Conservation (phyloP, 1,284 basidiomycete genomes). For the Acaromyces ingoldii region DNA sequence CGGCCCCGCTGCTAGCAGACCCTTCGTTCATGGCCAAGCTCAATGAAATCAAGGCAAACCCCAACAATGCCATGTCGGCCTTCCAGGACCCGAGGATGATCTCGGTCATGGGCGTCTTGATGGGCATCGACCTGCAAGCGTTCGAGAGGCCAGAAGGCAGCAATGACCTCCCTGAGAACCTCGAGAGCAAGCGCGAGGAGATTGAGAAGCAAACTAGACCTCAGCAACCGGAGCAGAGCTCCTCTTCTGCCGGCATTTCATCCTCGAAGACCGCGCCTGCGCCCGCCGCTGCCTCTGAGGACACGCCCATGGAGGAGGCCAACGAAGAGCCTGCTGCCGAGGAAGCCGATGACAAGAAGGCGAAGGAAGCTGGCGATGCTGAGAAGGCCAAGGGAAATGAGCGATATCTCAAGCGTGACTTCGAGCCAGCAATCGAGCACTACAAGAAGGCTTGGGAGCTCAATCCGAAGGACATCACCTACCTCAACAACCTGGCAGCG, state of each 20-base stretch:
- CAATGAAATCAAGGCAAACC: conserved; percentile 52
- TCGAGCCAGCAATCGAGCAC: conserved; percentile 47
- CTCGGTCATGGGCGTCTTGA: conserved; percentile 77
- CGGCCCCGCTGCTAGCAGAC: conserved; percentile 75
- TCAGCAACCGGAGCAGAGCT: background rate
- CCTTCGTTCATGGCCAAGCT: conserved; percentile 57
- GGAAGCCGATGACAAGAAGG: conserved; percentile 45
- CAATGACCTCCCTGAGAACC: conserved; percentile 68
- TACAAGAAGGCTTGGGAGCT: conserved; percentile 79
- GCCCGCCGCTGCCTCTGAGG: no score
- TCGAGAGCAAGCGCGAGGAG: conserved; percentile 41
- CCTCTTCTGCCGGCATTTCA: conserved; percentile 2
- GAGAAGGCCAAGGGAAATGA: conserved; percentile 63
- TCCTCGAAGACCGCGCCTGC: conserved; percentile 48
- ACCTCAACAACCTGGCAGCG: conserved; percentile 64
- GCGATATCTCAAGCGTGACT: conserved; percentile 75
- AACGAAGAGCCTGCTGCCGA: conserved; percentile 47
- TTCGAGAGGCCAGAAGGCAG: conserved; percentile 80
- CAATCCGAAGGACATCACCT: conserved; percentile 82
- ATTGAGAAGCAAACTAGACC: conserved; percentile 42
- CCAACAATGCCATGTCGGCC: conserved; percentile 49
- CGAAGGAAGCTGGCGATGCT: conserved; percentile 40
- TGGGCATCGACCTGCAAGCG: conserved; percentile 89
- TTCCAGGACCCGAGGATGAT: conserved; percentile 83
- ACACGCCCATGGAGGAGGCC: conserved; percentile 53